Base-by-base conservation (phyloP, 1,139 yeast genomes). In the Taphrina pruni region DNA sequence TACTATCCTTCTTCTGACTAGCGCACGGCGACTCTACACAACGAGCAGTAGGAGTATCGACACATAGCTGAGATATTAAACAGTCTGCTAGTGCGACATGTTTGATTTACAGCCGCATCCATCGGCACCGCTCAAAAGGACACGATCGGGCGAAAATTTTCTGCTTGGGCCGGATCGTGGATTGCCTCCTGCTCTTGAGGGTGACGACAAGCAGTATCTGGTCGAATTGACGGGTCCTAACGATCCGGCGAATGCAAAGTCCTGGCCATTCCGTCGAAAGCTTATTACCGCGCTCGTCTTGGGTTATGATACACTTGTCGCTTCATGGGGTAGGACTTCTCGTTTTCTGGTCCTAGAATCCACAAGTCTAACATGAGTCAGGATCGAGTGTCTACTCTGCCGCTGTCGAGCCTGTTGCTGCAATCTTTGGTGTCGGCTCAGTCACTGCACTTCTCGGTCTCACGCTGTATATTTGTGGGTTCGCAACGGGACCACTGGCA, bases 251-350 rank as follows among this genome's bases (percentile, higher is more conserved):
- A 26, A 56, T 20, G 60, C 60, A 38, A 56, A 56, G 41, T 56
- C 60, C 7, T 56, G 60, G 60, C 54, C 65, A 2, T 12, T 45
- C 17, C 54, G 55, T 26, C 21, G 55, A 17, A 60, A 45, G 65
- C 43, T 60, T 39, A 20, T 35, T n/a, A 46, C 65, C 8, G 41
- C 45, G 2, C 43, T 45, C 82, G 71, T 81, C 20, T 78, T 86
- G 61, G 87, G 80, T 50, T 72, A 77, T 56, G 77, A 80, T 71
- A 82, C 87, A 50, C 79, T 84, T 66, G 77, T 81, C 70, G 81
- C 85, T 50, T 79, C 87, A 8, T 81, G 87, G 79, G 89, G 90
- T n/a, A n/a, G n/a, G n/a, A n/a, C n/a, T n/a, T n/a, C n/a, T n/a
- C n/a, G n/a, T n/a, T n/a, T n/a, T n/a, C n/a, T n/a, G n/a, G n/a